These are phyloP conservation scores for Pulveroboletus sp. DNA, from an alignment of 768 basidiomycete genomes.

Conservation along the genomic window DNA sequence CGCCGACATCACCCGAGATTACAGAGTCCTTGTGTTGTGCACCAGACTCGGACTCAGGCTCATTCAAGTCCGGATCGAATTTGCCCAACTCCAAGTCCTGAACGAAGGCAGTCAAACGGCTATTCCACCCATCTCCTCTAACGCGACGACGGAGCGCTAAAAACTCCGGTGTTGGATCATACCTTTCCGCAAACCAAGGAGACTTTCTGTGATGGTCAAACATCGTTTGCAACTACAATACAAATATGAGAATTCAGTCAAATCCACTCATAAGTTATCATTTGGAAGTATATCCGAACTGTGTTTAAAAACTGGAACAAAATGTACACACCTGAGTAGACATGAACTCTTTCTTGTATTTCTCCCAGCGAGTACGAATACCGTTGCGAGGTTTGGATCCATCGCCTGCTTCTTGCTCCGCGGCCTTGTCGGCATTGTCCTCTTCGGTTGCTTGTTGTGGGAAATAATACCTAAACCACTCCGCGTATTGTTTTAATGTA, in stretches of 20 bases:
- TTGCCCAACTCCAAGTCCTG: conserved; percentile 80
- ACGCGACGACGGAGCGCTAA: conserved; percentile 70
- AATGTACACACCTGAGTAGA: conserved; percentile 72
- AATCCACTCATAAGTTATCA: conserved; percentile 4
- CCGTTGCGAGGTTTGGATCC: conserved; percentile 81
- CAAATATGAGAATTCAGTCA: conserved; percentile 30
- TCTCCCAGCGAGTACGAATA: conserved; percentile 83
- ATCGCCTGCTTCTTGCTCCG: conserved; percentile 78
- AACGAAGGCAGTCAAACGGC: conserved; percentile 66
- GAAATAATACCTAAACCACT: conserved; percentile 79
- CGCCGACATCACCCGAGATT: conserved; percentile 33
- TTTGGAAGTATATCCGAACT: conserved; percentile 13
- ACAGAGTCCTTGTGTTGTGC: conserved; percentile 52
- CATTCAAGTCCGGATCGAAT: conserved; percentile 73
- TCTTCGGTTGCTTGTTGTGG: conserved; percentile 77
- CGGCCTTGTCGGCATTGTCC: conserved; percentile 78
- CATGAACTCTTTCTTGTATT: conserved; percentile 89
- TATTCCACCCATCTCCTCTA: conserved; percentile 81
- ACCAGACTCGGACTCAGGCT: conserved; percentile 48
- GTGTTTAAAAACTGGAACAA: conserved; percentile 8
- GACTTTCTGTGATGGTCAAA: conserved; percentile 93
- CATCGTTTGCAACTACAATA: conserved; percentile 86
- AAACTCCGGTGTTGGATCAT: conserved; percentile 73
- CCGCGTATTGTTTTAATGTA: conserved; percentile 76
- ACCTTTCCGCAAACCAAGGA: conserved; percentile 97